These are phyloP conservation scores for Tulasnella sp. DNA, from an alignment of 768 basidiomycete species.

Conservation along the genomic window DNA sequence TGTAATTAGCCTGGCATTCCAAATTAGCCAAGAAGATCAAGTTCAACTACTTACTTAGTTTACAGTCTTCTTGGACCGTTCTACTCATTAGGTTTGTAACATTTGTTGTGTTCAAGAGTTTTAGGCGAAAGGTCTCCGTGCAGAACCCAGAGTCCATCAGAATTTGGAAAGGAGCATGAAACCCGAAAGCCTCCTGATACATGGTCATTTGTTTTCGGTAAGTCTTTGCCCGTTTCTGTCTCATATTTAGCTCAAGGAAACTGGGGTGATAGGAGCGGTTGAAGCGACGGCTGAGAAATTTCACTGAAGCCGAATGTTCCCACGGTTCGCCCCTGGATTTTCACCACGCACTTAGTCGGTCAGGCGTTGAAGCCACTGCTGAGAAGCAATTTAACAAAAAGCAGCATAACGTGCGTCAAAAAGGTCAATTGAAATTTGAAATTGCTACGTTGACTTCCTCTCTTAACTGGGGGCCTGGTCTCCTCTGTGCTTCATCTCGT, in stretches of 20 bases:
- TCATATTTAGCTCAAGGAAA: constrained; percentile 56
- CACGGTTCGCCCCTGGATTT: not conserved
- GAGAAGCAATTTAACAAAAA: not conserved
- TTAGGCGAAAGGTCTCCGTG: constrained; percentile 54
- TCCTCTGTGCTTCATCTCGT: not conserved
- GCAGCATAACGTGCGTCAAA: not conserved
- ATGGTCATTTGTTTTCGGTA: constrained; percentile 94
- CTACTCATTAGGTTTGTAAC: constrained; percentile 64
- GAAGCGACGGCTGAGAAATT: not conserved
- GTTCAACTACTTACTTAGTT: constrained; percentile 72
- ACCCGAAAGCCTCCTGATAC: constrained; percentile 85
- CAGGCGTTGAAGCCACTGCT: too few relatives aligned
- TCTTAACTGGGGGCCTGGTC: too few relatives aligned
- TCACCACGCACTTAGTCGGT: too few relatives aligned
- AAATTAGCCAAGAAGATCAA: constrained; percentile 29
- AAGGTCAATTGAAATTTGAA: not conserved
- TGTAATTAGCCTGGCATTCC: constrained; percentile 20
- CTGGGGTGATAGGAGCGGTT: not conserved
- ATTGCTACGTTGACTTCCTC: too few relatives aligned
- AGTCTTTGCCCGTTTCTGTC: constrained; percentile 92
- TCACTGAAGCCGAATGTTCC: not conserved
- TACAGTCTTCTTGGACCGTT: constrained; percentile 84
- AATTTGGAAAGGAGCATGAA: constrained; percentile 92
- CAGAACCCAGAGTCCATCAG: constrained; percentile 90
- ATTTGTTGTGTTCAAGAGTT: constrained; percentile 1